Conservation (phyloP, 345 rosid genomes). For the Arabidopsis arenosa region DNA sequence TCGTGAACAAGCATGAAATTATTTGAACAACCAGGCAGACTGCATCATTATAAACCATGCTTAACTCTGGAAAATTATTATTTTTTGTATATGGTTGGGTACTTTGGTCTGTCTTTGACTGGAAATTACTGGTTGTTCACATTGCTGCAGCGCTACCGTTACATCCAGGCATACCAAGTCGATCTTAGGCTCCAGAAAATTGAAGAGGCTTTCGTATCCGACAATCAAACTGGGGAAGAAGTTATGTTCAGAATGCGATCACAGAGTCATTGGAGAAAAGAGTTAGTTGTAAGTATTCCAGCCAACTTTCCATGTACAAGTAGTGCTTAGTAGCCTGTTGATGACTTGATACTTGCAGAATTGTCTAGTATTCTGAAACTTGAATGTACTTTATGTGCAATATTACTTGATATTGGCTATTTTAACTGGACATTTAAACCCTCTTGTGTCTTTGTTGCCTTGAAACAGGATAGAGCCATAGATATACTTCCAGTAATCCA, state of each 20-base stretch:
- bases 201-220: conserved; percentile 68
- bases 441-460: conserved; percentile 20
- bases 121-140: conserved; percentile 31
- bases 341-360: background rate
- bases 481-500: conserved; percentile 72
- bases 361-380: conserved; percentile 4
- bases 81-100: conserved; percentile 16
- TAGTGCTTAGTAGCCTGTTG: conserved; percentile 19
- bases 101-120: conserved; percentile 27
- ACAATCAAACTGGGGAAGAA: conserved; percentile 52
- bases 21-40: background rate
- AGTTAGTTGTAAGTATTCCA: conserved; percentile 72
- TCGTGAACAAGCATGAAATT: conserved; percentile 9
- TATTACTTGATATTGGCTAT: conserved; percentile 17
- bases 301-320: conserved; percentile 24
- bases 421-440: conserved; percentile 30
- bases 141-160: conserved; percentile 78
- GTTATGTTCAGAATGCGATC: conserved; percentile 64
- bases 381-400: conserved; percentile 7
- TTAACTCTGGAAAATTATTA: background rate
- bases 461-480: conserved; percentile 66
- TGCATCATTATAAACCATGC: background rate
- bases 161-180: conserved; percentile 83
- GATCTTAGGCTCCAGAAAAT: conserved; percentile 64
- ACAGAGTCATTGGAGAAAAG: conserved; percentile 71